These are phyloP conservation scores for Ambrosia hybrid DNA, from an alignment of 140 eudicot species.

Conservation along the genomic window DNA sequence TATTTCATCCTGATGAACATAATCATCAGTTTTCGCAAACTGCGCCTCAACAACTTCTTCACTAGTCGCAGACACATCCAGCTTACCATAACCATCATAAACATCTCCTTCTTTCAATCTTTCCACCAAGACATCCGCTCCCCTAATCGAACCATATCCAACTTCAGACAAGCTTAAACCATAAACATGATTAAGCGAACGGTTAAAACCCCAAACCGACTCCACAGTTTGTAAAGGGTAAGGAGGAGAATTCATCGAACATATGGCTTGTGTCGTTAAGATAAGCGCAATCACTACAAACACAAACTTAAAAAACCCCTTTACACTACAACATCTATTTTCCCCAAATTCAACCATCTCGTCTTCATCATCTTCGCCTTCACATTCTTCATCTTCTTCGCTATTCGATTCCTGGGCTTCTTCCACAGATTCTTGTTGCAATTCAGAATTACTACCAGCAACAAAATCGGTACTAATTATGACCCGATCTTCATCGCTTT, in stretches of 20 bases:
- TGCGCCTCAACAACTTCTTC: constrained; percentile 20
- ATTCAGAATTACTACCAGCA: too few relatives aligned
- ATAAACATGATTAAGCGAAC: constrained; percentile 17
- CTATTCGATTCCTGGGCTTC: background rate
- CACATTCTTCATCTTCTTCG: constrained; percentile 22
- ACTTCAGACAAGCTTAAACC: constrained; percentile 18
- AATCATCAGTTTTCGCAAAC: background rate
- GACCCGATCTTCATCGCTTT: constrained; percentile 23
- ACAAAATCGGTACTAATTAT: constrained; percentile 18
- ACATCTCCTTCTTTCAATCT: constrained; percentile 10
- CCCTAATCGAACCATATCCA: constrained; percentile 7
- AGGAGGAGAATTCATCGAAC: constrained; percentile 45
- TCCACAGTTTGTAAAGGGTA: constrained; percentile 11
- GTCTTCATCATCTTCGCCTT: constrained; percentile 33
- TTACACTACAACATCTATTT: constrained; percentile 40
- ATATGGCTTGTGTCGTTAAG: constrained; percentile 36
- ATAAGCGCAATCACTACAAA: constrained; percentile 43
- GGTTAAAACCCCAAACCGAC: constrained; percentile 7
- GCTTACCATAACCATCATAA: constrained; percentile 12
- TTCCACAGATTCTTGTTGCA: constrained; percentile 9
- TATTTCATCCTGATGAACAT: background rate
- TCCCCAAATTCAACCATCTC: constrained; percentile 38
- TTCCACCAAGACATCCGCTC: constrained; percentile 19
- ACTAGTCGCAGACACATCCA: constrained; percentile 14
- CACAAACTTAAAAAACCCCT: constrained; percentile 39